These are phyloP conservation scores for Breynia disticha DNA, from an alignment of 441 rosid genomes.

Conservation along the genomic window DNA sequence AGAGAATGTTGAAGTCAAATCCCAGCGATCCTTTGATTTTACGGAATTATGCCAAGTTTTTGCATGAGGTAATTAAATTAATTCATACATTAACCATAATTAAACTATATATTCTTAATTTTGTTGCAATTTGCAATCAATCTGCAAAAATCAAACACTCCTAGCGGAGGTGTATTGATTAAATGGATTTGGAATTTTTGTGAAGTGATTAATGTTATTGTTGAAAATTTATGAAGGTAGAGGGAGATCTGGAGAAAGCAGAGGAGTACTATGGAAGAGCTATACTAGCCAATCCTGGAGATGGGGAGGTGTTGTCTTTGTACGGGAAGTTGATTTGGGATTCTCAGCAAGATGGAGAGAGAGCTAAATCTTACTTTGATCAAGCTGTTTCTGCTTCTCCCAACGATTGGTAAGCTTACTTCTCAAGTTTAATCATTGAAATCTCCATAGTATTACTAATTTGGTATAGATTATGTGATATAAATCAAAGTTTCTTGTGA, in stretches of 20 bases:
- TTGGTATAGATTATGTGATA: too few relatives aligned
- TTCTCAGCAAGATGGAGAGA: conserved; percentile 35
- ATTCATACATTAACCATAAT: neutral
- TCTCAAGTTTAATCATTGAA: neutral
- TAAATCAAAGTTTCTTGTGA: too few relatives aligned
- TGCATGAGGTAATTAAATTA: conserved; percentile 48
- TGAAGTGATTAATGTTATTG: neutral
- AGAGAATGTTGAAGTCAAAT: conserved; percentile 45
- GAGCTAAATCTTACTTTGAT: conserved; percentile 63
- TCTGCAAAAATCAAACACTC: too few relatives aligned
- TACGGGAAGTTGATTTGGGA: conserved; percentile 82
- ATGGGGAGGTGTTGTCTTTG: conserved; percentile 60
- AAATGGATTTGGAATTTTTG: neutral
- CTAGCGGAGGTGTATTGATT: too few relatives aligned
- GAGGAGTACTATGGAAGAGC: conserved; percentile 79
- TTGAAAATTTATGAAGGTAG: conserved; percentile 36
- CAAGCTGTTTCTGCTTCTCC: conserved; percentile 68
- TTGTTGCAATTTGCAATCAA: too few relatives aligned
- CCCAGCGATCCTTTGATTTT: conserved; percentile 54
- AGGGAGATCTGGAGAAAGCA: conserved; percentile 50
- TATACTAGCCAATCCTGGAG: conserved; percentile 62
- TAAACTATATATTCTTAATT: too few relatives aligned
- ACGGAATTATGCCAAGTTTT: conserved; percentile 63
- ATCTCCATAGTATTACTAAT: neutral
- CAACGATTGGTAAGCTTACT: conserved; percentile 41